Evolutionary conservation across 352 stramenopile genomes (phyloP).

Genomic region (Pythium myriotylum): DNA sequence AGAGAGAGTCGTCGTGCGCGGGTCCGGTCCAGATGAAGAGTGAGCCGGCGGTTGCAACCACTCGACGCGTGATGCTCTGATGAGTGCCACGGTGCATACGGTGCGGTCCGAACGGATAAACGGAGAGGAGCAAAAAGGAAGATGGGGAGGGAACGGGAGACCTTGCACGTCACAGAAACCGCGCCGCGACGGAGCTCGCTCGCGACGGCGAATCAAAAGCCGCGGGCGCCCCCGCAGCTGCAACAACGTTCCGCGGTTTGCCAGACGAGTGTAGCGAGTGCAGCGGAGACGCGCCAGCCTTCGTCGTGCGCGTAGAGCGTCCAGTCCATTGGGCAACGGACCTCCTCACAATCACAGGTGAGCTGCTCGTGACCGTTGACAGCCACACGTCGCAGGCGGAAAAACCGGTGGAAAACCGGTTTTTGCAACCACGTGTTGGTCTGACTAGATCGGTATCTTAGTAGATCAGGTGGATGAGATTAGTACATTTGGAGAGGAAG

Average conservation of each 20-base stretch:
- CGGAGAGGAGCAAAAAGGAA: constrained; percentile 1
- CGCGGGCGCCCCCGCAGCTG: too few relatives aligned
- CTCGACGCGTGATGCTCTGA: not conserved
- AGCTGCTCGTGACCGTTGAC: not conserved
- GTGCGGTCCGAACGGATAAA: not conserved
- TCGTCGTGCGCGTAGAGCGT: constrained; percentile 3
- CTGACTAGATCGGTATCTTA: not conserved
- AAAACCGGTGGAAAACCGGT: constrained; percentile 4
- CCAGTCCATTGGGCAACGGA: not conserved
- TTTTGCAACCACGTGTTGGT: not conserved
- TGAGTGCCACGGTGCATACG: not conserved
- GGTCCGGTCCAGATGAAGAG: constrained; percentile 12
- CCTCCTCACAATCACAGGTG: not conserved
- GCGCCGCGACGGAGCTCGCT: too few relatives aligned
- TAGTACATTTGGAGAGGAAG: too few relatives aligned
- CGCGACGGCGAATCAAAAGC: too few relatives aligned
- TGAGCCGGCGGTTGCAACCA: constrained; percentile 10
- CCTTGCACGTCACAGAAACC: too few relatives aligned
- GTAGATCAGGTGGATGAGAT: not conserved
- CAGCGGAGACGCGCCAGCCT: not conserved
- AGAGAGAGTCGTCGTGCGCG: not conserved
- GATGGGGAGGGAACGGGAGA: constrained; percentile 1
- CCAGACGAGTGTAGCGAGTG: not conserved
- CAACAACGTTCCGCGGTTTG: not conserved
- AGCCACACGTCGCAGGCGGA: constrained; percentile 3